Conservation (phyloP, 305 asterid species). For the Fraxinus platypoda region DNA sequence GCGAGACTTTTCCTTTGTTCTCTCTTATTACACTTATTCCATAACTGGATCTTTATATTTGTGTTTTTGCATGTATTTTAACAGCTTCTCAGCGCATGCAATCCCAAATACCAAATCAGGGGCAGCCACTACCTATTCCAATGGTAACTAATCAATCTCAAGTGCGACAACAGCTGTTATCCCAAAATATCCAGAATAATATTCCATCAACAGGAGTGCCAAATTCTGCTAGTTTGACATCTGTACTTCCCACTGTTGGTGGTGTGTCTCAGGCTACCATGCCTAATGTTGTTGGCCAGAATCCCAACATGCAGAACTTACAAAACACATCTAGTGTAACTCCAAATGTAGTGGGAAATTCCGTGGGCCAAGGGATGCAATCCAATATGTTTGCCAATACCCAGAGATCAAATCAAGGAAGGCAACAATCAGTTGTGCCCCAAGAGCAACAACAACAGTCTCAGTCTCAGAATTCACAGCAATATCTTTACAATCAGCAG, state of each 20-base stretch:
- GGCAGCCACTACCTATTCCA: conserved; percentile 58
- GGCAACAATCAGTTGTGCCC: conserved; percentile 65
- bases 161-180: conserved; percentile 67
- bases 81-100: conserved; percentile 74
- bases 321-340: conserved; percentile 61
- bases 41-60: conserved; percentile 22
- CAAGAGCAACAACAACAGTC: conserved; percentile 71
- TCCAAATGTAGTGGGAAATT: conserved; percentile 58
- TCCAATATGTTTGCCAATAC: conserved; percentile 68
- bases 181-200: conserved; percentile 68
- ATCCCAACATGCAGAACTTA: conserved; percentile 64
- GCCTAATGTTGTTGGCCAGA: conserved; percentile 68
- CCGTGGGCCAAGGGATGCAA: conserved; percentile 76
- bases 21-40: neutral
- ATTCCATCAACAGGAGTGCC: conserved; percentile 63
- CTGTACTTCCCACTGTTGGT: conserved; percentile 58
- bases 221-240: conserved; percentile 63
- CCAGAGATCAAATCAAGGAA: conserved; percentile 71
- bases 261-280: conserved; percentile 60
- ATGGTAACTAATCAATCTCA: conserved; percentile 67
- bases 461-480: conserved; percentile 59
- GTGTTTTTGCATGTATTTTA: conserved; percentile 17
- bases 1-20: conserved; percentile 8
- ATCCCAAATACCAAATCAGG: conserved; percentile 76
- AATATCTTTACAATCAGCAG: conserved; percentile 77